These are phyloP conservation scores for Colletotrichum sp. DNA, from an alignment of 2,329 filamentous ascomycete species.

Conservation along the genomic window DNA sequence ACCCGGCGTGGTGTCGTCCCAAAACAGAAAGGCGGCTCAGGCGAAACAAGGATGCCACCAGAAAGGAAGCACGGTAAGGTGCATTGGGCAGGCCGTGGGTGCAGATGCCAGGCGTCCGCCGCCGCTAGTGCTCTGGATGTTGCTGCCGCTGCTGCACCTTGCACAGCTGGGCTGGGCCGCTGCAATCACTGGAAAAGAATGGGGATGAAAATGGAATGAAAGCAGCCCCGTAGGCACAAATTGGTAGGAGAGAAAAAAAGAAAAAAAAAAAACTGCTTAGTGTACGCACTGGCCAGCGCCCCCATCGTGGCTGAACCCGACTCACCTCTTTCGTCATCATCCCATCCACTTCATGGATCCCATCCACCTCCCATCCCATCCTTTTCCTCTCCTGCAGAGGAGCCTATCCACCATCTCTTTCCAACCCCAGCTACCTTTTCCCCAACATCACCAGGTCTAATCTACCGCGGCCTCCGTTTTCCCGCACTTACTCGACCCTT, in stretches of 20 bases:
- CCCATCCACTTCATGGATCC: not conserved
- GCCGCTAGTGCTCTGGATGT: not conserved
- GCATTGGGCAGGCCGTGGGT: not conserved
- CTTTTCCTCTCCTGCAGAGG: not conserved
- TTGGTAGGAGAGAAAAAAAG: not conserved
- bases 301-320: conserved; percentile 15
- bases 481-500: not conserved
- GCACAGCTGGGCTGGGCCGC: not conserved
- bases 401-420: conserved; percentile 3
- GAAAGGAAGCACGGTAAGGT: not conserved
- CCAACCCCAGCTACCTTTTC: not conserved
- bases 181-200: not conserved
- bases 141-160: not conserved
- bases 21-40: conserved; percentile 6
- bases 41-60: conserved; percentile 12
- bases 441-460: conserved; percentile 8
- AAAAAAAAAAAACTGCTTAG: not conserved
- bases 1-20: not conserved
- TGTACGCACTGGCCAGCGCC: not conserved
- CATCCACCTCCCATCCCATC: conserved; percentile 12
- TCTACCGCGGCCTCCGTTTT: not conserved
- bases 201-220: conserved; percentile 1
- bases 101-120: not conserved
- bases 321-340: conserved; percentile 21
- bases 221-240: not conserved